Evolutionary conservation across 768 basidiomycete genomes (phyloP), one percentile per base, ranked within the genome.

Genomic region (Boletus rubroflammeus): DNA sequence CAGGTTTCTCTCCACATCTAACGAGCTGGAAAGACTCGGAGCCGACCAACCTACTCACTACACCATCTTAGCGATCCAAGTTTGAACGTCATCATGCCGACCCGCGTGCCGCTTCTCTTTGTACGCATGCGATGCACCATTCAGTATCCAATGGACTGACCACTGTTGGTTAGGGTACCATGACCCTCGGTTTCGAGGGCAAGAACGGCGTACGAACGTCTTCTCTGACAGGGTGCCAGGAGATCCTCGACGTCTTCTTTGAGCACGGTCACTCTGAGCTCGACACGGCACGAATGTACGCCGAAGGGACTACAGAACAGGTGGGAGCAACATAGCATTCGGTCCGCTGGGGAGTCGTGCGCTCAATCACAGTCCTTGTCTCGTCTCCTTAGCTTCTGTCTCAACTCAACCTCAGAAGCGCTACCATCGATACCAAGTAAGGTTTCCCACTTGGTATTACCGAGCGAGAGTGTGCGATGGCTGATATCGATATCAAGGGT

Each of bases 251-350:
- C 31, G 61, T 69, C 3, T 79, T 78, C 65, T 68, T 76, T 43
- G 58, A 60, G 14, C 64, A 75, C 42, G 78, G 78, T 3, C 71
- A 78, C 51, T 69, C 59, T 8, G 76, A 79, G 60, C 65, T 84
- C 23, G 82, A 84, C 54, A 79, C 80, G 0, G 77, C 81, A 9
- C 72, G 80, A 17, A 60, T 72, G 7, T 83, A 85, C 52, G 73
- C 68, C 11, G 73, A 73, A 25, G 81, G 82, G 1, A 83, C 83
- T 0, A 81, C 81, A 7, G 83, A 87, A 62, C 72, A 74, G 62
- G 80, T 77, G 36, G 8, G 34, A 69, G 47, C 25, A 8, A 21
- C 43, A 10, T 10, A 8, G 5, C 6, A 9, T 44, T 23, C 7
- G 28, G 47, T 44, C 14, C 3, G n/a, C 32, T 3, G 13, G 3